A percentile compares a stretch with the other conserved stretches of the same genome.
These are phyloP conservation scores for Miscanthus lutarioriparius DNA, from an alignment of 176 grass and related monocot species.

Conservation along the genomic window DNA sequence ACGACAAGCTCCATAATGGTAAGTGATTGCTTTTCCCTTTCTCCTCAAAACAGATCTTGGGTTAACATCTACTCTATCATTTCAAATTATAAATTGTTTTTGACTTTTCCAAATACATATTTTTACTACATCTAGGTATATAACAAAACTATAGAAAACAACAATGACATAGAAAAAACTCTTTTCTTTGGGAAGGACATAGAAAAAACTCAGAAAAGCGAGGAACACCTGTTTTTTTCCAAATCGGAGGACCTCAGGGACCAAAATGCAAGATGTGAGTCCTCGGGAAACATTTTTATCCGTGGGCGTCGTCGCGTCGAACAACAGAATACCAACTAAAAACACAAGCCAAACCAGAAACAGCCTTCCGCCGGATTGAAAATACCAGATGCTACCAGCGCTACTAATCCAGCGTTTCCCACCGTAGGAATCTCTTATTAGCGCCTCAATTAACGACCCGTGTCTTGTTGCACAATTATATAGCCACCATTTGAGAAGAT, in stretches of 20 bases:
- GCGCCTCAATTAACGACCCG: not conserved
- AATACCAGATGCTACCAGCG: slow-evolving; percentile 29
- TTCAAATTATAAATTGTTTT: too few species aligned
- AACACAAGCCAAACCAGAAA: slow-evolving; percentile 42
- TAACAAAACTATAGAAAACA: too few species aligned
- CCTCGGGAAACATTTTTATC: slow-evolving; percentile 14
- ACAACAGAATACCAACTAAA: not conserved
- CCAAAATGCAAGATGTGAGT: not conserved
- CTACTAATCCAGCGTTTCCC: slow-evolving; percentile 17
- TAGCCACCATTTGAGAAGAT: slow-evolving; percentile 39
- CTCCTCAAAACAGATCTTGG: too few species aligned
- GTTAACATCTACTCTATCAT: too few species aligned
- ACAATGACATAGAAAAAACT: too few species aligned
- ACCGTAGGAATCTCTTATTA: slow-evolving; percentile 8
- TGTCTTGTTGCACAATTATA: slow-evolving; percentile 12
- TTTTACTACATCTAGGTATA: too few species aligned
- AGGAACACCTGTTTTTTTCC: too few species aligned
- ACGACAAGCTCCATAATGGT: too few species aligned
- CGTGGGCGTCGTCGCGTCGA: not conserved
- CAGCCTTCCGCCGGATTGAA: slow-evolving; percentile 37
- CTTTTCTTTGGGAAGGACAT: too few species aligned
- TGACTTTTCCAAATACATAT: too few species aligned
- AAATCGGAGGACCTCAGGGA: not conserved
- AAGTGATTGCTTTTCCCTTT: too few species aligned
- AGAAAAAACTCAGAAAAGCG: too few species aligned